Base-by-base conservation (phyloP, 331 rosid genomes). In the Pyrus hybrid region DNA sequence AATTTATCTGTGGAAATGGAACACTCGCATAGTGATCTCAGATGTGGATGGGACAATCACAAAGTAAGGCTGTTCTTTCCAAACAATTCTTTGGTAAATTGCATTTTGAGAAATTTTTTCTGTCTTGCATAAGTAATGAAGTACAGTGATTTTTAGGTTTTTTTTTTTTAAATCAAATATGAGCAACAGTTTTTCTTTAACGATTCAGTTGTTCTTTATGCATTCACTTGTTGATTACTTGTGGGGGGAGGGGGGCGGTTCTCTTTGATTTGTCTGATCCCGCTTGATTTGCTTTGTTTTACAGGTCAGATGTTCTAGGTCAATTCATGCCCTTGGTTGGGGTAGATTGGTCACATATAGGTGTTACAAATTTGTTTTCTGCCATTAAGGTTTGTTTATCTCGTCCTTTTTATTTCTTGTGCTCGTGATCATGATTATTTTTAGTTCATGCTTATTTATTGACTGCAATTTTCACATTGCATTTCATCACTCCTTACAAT, bases 311-410 rank as follows among this genome's bases (percentile, higher is more conserved):
- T 76, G 97, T 95, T 85, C 89, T 95, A 22, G 99, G 97, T 70
- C 99, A 95, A 85, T 89, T 95, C 93, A 95, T 95, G 99, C 99
- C 99, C 66, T 71, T 95, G 88, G 97, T 95, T 80, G 99, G 99
- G 66, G 80, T 92, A 64, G 99, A 95, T 80, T 95, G 99, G 99
- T 95, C 99, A 77, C 99, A 95, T 71, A 90, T 92, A 53, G 99
- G 99, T 56, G 99, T 95, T 78, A 81, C 99, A 26, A 91, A 90
- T 84, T 89, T 95, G 79, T 95, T 87, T 90, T 90, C 99, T 21
- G 97, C 99, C 77, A 91, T 95, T 78, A 90, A 92, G 99, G 99
- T 95, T 75, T 63, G 91, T 69, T 76, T 82, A 70, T 74, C 76
- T 68, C 23, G 68, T 65, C 72, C 60, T 77, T 49, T 21, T 8